Evolutionary conservation across 1,139 yeast genomes (phyloP).

Genomic region (Candida mesenterica): DNA sequence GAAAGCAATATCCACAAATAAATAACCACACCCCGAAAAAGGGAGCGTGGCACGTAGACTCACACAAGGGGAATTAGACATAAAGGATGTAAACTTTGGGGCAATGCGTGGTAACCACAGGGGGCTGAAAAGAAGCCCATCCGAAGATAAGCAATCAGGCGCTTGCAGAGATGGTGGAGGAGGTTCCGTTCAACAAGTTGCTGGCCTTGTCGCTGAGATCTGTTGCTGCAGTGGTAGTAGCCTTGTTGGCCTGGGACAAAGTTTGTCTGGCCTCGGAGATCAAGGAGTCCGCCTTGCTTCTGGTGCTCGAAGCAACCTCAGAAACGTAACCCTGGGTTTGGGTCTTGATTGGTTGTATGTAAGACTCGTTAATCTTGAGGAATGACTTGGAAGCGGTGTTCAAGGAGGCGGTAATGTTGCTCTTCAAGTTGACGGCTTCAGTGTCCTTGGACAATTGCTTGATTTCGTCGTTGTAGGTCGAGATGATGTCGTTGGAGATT

Average conservation of each 20-base stretch:
- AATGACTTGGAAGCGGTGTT: conserved; percentile 36
- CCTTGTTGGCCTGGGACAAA: conserved; percentile 10
- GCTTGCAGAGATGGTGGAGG: conserved; percentile 17
- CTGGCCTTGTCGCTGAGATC: conserved; percentile 13
- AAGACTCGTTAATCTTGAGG: conserved; percentile 35
- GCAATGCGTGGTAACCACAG: no score
- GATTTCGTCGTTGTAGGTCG: conserved; percentile 38
- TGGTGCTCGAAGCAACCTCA: conserved; percentile 36
- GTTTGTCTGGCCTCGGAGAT: conserved; percentile 31
- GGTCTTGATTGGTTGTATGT: conserved; percentile 40
- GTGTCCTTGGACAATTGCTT: conserved; percentile 13
- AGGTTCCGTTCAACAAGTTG: conserved; percentile 15
- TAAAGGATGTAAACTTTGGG: no score
- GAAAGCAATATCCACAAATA: no score
- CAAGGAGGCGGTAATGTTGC: conserved; percentile 37
- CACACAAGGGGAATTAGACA: no score
- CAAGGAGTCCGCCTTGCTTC: conserved; percentile 36
- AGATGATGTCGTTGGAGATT: conserved; percentile 31
- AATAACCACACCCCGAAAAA: no score
- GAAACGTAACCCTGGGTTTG: conserved; percentile 41
- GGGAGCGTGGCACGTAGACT: no score
- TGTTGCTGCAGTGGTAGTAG: conserved; percentile 6
- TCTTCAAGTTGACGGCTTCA: conserved; percentile 13
- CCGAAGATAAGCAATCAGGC: conserved; percentile 9
- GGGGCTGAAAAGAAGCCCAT: no score